These are phyloP conservation scores for Monascus purpureus DNA, from an alignment of 495 filamentous ascomycete species.

Conservation along the genomic window DNA sequence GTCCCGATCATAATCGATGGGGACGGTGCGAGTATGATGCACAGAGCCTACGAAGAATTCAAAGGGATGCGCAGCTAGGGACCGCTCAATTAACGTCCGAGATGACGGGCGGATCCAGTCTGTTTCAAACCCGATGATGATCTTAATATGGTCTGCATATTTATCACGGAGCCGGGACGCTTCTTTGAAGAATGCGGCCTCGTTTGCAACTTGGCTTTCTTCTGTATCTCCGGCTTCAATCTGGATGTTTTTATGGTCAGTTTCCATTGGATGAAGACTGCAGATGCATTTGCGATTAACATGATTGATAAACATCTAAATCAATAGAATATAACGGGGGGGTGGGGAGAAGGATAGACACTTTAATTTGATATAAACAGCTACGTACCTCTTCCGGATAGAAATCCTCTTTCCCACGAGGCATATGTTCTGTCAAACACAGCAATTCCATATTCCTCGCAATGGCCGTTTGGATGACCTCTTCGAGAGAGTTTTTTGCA, in stretches of 20 bases:
- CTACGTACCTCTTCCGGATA: constrained; percentile 83
- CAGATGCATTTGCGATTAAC: too few relatives aligned
- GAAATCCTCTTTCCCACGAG: constrained; percentile 57
- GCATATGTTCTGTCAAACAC: constrained; percentile 95
- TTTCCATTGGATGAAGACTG: too few relatives aligned
- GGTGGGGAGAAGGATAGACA: too few relatives aligned
- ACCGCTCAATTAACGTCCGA: constrained; percentile 35
- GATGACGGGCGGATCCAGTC: constrained; percentile 78
- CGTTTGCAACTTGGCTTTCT: constrained; percentile 34
- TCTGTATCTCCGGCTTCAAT: constrained; percentile 25
- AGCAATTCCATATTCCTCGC: constrained; percentile 62
- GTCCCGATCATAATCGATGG: constrained; percentile 71
- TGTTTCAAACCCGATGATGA: constrained; percentile 82
- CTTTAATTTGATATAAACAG: too few relatives aligned
- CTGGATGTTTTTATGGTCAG: constrained; percentile 14
- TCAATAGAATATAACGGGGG: too few relatives aligned
- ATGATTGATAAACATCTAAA: too few relatives aligned
- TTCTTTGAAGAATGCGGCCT: constrained; percentile 57
- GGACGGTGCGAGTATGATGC: constrained; percentile 73
- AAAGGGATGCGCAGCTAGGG: constrained; percentile 46
- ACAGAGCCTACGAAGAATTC: constrained; percentile 87
- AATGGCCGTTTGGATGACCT: constrained; percentile 71
- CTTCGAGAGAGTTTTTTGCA: constrained; percentile 70
- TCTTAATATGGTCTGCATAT: constrained; percentile 57
- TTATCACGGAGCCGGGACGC: constrained; percentile 53